A percentile compares a stretch with the other conserved stretches of the same genome.
Conservation (phyloP, 345 rosid genomes). For the Sonneratia alba region DNA sequence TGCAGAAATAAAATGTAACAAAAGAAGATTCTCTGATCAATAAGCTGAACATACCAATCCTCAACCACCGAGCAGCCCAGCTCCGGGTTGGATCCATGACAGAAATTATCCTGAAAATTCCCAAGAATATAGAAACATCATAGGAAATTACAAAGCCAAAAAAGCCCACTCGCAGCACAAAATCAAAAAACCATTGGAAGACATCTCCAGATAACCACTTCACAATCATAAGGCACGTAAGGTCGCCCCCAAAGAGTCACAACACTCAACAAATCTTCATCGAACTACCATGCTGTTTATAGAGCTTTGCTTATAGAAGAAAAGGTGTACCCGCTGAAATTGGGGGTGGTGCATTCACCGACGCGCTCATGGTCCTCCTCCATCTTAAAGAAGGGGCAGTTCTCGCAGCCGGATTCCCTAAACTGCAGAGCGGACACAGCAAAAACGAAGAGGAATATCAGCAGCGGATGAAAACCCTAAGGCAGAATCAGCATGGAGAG, state of each 20-base stretch:
- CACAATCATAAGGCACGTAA: neutral
- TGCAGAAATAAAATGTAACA: neutral
- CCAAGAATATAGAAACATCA: neutral
- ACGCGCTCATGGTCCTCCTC: slow-evolving; percentile 77
- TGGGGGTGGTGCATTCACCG: slow-evolving; percentile 77
- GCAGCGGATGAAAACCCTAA: neutral
- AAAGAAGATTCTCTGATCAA: neutral
- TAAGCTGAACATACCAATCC: slow-evolving; percentile 53
- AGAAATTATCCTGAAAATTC: slow-evolving; percentile 57
- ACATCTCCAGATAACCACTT: neutral
- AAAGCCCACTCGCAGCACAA: neutral
- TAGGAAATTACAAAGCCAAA: neutral
- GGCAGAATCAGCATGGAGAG: neutral
- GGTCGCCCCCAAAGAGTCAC: neutral
- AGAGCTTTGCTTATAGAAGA: neutral
- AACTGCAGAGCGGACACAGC: slow-evolving; percentile 7
- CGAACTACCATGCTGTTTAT: neutral
- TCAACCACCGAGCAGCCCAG: slow-evolving; percentile 98
- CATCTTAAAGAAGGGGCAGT: slow-evolving; percentile 81
- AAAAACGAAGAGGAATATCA: neutral
- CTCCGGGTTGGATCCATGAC: slow-evolving; percentile 92
- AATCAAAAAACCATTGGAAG: neutral
- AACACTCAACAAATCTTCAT: neutral
- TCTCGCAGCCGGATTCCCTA: slow-evolving; percentile 82
- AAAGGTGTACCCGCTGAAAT: slow-evolving; percentile 54